Evolutionary conservation across 1,284 basidiomycete genomes (phyloP).

Genomic region (Trametes versicolor): DNA sequence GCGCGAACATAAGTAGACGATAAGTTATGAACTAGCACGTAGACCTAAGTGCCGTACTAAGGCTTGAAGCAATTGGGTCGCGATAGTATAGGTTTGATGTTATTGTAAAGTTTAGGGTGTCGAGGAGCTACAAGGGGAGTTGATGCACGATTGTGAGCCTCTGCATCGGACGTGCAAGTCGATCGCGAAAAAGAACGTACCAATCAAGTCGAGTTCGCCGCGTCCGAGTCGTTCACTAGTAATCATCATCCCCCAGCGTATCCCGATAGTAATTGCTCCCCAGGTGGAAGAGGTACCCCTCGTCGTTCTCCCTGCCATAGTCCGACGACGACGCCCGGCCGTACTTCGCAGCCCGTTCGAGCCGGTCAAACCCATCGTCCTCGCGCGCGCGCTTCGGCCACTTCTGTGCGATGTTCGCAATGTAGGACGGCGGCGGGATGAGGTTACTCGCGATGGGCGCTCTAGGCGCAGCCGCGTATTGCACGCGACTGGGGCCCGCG

Average conservation of each 20-base stretch:
- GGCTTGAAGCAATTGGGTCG: no score
- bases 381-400: not conserved
- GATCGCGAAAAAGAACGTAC: no score
- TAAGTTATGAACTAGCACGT: not conserved
- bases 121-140: no score
- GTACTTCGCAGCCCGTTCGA: not conserved
- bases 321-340: not conserved
- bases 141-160: no score
- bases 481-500: not conserved
- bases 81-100: no score
- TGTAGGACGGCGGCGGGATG: not conserved
- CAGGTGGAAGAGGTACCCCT: conserved; percentile 9
- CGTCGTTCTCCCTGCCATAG: not conserved
- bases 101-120: no score
- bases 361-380: not conserved
- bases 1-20: not conserved
- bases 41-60: not conserved
- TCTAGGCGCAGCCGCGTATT: not conserved
- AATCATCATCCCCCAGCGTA: not conserved
- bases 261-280: conserved; percentile 4
- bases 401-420: not conserved
- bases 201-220: no score
- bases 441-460: not conserved
- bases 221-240: not conserved
- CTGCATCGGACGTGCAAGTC: no score